These are phyloP conservation scores for Alternaria infectoria DNA, from an alignment of 2,329 filamentous ascomycete genomes.

Conservation along the genomic window DNA sequence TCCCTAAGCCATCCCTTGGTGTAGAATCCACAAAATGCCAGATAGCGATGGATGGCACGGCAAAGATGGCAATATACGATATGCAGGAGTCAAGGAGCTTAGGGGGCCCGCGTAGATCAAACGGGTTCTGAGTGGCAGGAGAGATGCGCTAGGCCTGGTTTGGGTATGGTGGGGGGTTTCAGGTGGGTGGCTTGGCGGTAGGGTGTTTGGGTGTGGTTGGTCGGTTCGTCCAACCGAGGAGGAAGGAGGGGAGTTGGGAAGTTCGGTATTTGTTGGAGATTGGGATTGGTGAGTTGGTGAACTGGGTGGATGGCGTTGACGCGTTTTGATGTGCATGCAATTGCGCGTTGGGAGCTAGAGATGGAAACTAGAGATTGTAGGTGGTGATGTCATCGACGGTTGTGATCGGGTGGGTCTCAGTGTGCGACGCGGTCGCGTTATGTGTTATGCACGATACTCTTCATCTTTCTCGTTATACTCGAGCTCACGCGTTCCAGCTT, in stretches of 20 bases:
- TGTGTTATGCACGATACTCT: background rate
- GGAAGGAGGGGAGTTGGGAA: background rate
- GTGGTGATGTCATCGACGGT: background rate
- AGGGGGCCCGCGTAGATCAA: constrained; percentile 12
- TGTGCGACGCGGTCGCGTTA: background rate
- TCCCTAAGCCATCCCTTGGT: background rate
- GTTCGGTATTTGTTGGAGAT: background rate
- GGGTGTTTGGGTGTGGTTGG: constrained; percentile 10
- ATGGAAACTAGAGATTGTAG: background rate
- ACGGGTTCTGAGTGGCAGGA: constrained; percentile 2
- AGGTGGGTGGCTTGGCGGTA: constrained; percentile 6
- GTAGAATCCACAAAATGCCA: background rate
- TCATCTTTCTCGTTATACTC: background rate
- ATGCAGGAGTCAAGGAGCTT: constrained; percentile 2
- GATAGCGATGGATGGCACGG: background rate
- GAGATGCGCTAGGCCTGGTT: background rate
- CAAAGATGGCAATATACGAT: background rate
- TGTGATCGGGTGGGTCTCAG: background rate
- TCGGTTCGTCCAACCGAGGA: background rate
- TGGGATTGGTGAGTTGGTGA: background rate
- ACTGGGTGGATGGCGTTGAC: background rate
- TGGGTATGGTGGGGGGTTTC: constrained; percentile 10
- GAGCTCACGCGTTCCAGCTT: background rate
- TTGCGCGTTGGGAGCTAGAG: background rate
- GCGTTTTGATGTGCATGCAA: background rate